phyloP scores from a whole-genome alignment of 2,329 filamentous ascomycete genomes.

The Achaetomium macrosporum region DNA sequence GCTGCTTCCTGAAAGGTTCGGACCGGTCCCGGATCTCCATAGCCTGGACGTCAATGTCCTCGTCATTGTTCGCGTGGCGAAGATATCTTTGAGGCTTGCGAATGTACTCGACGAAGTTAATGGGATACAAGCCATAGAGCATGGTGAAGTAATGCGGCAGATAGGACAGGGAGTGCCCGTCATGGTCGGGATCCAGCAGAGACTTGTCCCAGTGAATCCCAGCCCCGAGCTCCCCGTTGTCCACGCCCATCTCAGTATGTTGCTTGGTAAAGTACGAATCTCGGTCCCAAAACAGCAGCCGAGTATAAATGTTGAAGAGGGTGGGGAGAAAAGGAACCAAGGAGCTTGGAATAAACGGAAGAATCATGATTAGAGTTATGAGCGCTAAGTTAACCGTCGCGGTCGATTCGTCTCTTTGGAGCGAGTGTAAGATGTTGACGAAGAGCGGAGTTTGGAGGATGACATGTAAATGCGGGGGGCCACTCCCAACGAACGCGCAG shows the following conservation, averaged over 20 bases:
- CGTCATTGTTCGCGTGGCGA: constrained; percentile 64
- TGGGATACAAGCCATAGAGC: constrained; percentile 74
- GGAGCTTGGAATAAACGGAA: constrained; percentile 73
- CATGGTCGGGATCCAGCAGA: constrained; percentile 53
- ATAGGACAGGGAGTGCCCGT: constrained; percentile 59
- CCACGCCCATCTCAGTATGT: constrained; percentile 35
- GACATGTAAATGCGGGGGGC: constrained; percentile 73
- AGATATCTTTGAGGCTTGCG: constrained; percentile 75
- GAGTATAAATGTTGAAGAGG: constrained; percentile 75
- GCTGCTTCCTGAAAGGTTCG: constrained; percentile 65
- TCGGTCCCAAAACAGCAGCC: constrained; percentile 72
- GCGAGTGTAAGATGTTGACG: constrained; percentile 62
- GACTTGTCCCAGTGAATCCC: constrained; percentile 58
- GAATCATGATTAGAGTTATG: constrained; percentile 71
- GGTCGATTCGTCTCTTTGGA: constrained; percentile 73
- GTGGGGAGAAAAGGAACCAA: constrained; percentile 63
- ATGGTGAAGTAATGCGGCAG: constrained; percentile 73
- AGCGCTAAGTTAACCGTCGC: constrained; percentile 70
- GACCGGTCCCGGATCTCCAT: constrained; percentile 70
- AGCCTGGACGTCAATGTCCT: constrained; percentile 73
- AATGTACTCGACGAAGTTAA: constrained; percentile 83
- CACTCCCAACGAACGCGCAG: constrained; percentile 65
- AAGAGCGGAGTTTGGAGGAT: constrained; percentile 68
- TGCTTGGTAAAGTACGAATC: constrained; percentile 40
- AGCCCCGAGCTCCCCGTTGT: constrained; percentile 27